These are phyloP conservation scores for Raffaelea ambrosiae DNA, from an alignment of 2,329 filamentous ascomycete species.

Conservation along the genomic window DNA sequence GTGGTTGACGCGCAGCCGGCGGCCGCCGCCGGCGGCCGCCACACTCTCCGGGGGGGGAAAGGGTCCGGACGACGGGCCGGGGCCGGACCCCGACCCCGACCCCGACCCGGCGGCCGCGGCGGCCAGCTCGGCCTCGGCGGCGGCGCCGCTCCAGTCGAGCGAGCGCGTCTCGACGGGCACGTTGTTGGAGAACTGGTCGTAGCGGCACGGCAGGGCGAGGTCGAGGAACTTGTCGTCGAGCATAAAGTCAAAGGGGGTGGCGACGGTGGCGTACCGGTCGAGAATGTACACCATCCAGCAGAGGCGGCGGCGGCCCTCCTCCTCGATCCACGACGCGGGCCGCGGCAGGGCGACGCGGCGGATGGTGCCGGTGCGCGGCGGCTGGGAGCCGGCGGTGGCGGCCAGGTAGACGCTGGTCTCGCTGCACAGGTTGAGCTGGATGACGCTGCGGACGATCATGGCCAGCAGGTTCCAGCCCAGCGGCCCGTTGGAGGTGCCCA, in stretches of 20 bases:
- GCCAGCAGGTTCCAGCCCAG: slow-evolving; percentile 89
- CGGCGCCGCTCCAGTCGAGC: slow-evolving; percentile 51
- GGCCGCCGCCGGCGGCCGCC: no score
- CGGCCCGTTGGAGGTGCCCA: slow-evolving; percentile 79
- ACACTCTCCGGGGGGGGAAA: no score
- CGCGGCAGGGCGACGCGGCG: slow-evolving; percentile 77
- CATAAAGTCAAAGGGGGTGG: slow-evolving; percentile 86
- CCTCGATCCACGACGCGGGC: slow-evolving; percentile 77
- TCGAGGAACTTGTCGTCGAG: slow-evolving; percentile 84
- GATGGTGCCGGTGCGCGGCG: slow-evolving; percentile 79
- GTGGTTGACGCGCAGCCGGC: slow-evolving; percentile 25
- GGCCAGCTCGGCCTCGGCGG: no score
- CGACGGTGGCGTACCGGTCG: slow-evolving; percentile 81
- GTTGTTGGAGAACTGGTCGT: slow-evolving; percentile 78
- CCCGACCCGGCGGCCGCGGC: no score
- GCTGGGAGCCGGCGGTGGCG: slow-evolving; percentile 33
- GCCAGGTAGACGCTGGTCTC: slow-evolving; percentile 74
- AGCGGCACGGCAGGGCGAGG: slow-evolving; percentile 73
- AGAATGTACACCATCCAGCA: slow-evolving; percentile 95
- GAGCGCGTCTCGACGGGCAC: slow-evolving; percentile 76
- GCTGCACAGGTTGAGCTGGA: slow-evolving; percentile 76
- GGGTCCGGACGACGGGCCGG: no score
- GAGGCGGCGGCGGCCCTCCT: slow-evolving; percentile 72
- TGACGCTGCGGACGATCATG: slow-evolving; percentile 76
- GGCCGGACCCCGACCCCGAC: no score